Percentiles rank a stretch among this genome's conserved stretches.
Conservation (phyloP, 805 yeast genomes). For the Maudiozyma bulderi region DNA sequence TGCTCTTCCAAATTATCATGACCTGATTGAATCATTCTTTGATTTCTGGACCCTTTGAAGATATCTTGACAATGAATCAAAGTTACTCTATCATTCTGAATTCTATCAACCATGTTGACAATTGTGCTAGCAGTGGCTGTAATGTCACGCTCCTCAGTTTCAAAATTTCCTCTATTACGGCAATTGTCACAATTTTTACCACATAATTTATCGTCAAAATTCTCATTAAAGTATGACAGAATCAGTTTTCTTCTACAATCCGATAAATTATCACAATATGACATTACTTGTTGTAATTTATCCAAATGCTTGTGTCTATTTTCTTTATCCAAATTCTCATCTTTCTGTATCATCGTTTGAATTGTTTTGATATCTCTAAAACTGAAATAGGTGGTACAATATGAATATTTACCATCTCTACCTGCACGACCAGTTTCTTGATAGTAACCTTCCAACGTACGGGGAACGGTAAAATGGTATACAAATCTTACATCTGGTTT, state of each 20-base stretch:
- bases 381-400: constrained; percentile 74
- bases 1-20: constrained; percentile 51
- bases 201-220: constrained; percentile 60
- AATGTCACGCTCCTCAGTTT: constrained; percentile 53
- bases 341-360: constrained; percentile 70
- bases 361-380: constrained; percentile 72
- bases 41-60: constrained; percentile 60
- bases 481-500: constrained; percentile 93
- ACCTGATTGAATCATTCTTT: constrained; percentile 53
- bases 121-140: constrained; percentile 55
- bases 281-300: constrained; percentile 74
- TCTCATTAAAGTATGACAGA: constrained; percentile 82
- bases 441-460: constrained; percentile 91
- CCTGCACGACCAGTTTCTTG: constrained; percentile 99
- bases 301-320: constrained; percentile 72
- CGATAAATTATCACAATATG: constrained; percentile 83
- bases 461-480: constrained; percentile 77
- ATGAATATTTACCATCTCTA: constrained; percentile 79
- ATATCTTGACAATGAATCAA: constrained; percentile 75
- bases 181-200: constrained; percentile 81
- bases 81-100: constrained; percentile 60
- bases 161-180: constrained; percentile 34
- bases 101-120: constrained; percentile 44
- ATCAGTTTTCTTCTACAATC: constrained; percentile 91
- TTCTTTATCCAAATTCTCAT: constrained; percentile 50